A percentile compares a stretch with the other conserved stretches of the same genome.
phyloP scores from a whole-genome alignment of 2,329 filamentous ascomycete genomes.

The Anisogramma anomala region DNA sequence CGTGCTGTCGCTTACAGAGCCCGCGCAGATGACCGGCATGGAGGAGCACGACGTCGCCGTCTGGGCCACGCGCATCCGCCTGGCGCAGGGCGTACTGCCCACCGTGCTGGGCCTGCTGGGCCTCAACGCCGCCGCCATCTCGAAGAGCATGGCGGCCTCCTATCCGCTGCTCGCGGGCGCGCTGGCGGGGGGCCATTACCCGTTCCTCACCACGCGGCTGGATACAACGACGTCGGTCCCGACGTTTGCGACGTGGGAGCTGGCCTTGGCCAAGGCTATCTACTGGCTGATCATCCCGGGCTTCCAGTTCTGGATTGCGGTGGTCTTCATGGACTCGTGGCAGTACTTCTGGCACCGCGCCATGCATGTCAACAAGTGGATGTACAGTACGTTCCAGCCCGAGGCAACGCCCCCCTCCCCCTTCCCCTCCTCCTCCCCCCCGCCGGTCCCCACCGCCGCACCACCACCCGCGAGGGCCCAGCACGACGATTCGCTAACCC shows the following conservation, averaged over 20 bases:
- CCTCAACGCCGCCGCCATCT: conserved; percentile 62
- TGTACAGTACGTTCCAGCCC: conserved; percentile 62
- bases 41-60: conserved; percentile 79
- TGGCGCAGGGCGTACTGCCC: conserved; percentile 70
- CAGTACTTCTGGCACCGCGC: conserved; percentile 93
- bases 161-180: conserved; percentile 65
- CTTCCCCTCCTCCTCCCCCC: too few species aligned
- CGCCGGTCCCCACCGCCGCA: too few species aligned
- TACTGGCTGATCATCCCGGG: conserved; percentile 70
- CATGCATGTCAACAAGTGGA: conserved; percentile 96
- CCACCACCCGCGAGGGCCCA: too few species aligned
- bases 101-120: conserved; percentile 58
- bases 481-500: too few species aligned
- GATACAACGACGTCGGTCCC: conserved; percentile 43
- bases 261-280: conserved; percentile 59
- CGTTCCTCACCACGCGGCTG: conserved; percentile 51
- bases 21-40: conserved; percentile 60
- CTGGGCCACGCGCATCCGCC: conserved; percentile 73
- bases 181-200: conserved; percentile 71
- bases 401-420: too few species aligned
- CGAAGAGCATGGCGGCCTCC: conserved; percentile 59
- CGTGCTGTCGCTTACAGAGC: conserved; percentile 59
- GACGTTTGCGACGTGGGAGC: conserved; percentile 75
- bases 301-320: conserved; percentile 64
- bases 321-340: conserved; percentile 83